Percentiles rank a stretch among this genome's conserved stretches.
Conservation (phyloP, 2,329 filamentous ascomycete species). For the Alternaria gansuensis region DNA sequence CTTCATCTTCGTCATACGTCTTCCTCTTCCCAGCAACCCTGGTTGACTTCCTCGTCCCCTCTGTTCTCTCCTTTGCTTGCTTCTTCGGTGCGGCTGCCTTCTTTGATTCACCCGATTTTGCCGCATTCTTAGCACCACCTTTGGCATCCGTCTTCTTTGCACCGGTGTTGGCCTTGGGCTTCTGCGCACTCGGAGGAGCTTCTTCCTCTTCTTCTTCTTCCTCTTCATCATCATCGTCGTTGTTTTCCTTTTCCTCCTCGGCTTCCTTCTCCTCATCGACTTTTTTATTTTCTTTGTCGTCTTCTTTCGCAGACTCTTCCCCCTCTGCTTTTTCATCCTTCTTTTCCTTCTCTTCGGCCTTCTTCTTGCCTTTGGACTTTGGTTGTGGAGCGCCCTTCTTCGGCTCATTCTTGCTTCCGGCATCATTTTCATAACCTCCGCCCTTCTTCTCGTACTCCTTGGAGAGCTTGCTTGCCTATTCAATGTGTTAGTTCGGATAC, state of each 20-base stretch:
- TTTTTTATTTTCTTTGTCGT: constrained; percentile 19
- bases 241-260: constrained; percentile 21
- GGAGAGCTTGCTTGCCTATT: constrained; percentile 54
- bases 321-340: constrained; percentile 17
- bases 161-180: constrained; percentile 34
- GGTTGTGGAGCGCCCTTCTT: constrained; percentile 53
- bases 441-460: constrained; percentile 55
- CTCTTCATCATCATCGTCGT: constrained; percentile 27
- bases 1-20: constrained; percentile 28
- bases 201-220: constrained; percentile 26
- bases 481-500: neutral
- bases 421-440: constrained; percentile 55
- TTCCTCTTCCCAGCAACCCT: constrained; percentile 36
- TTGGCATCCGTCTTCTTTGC: constrained; percentile 29
- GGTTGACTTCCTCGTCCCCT: constrained; percentile 33
- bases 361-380: constrained; percentile 31
- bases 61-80: constrained; percentile 29
- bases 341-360: constrained; percentile 22
- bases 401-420: constrained; percentile 56
- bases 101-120: constrained; percentile 23
- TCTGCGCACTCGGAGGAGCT: constrained; percentile 32
- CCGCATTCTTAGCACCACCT: constrained; percentile 25
- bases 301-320: neutral
- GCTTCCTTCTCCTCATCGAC: neutral
- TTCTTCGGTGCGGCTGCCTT: constrained; percentile 11